phyloP scores from a whole-genome alignment of 768 basidiomycete genomes.

The Hypholoma fasciculare region DNA sequence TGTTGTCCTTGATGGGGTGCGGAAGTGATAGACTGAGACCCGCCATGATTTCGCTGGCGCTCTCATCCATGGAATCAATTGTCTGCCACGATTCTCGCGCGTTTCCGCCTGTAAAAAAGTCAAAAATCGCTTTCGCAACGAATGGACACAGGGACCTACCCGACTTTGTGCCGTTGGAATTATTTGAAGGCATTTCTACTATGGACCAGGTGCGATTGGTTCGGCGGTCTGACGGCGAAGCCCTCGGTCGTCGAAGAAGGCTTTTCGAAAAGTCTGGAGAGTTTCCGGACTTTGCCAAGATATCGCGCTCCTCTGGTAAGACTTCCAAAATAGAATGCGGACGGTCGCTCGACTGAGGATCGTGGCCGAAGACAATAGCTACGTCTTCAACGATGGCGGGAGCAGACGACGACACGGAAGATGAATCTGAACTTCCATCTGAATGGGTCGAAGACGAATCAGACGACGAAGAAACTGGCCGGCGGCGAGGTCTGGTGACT shows the following conservation, averaged over 20 bases:
- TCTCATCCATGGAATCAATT: constrained; percentile 31
- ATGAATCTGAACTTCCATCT: constrained; percentile 34
- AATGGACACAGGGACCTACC: constrained; percentile 3
- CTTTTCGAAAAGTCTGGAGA: constrained; percentile 15
- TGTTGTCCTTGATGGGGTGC: constrained; percentile 31
- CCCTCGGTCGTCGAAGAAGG: constrained; percentile 15
- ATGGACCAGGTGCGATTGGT: constrained; percentile 28
- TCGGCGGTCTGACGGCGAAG: constrained; percentile 20
- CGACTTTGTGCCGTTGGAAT: not conserved
- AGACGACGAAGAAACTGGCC: constrained; percentile 39
- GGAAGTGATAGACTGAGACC: constrained; percentile 39
- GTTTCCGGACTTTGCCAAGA: constrained; percentile 28
- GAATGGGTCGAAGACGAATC: constrained; percentile 35
- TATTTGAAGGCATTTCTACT: constrained; percentile 18
- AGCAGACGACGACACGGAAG: constrained; percentile 23
- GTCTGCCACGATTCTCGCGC: constrained; percentile 50
- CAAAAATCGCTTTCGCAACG: not conserved
- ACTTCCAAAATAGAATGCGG: constrained; percentile 39
- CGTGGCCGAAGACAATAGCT: constrained; percentile 42
- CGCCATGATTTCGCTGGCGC: constrained; percentile 35
- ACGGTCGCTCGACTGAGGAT: constrained; percentile 35
- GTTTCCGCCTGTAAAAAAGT: constrained; percentile 13
- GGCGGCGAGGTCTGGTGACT: constrained; percentile 25
- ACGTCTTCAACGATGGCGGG: constrained; percentile 39
- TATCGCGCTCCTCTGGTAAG: constrained; percentile 53